Conservation (phyloP, 345 rosid species). For the Brassica rapa region DNA sequence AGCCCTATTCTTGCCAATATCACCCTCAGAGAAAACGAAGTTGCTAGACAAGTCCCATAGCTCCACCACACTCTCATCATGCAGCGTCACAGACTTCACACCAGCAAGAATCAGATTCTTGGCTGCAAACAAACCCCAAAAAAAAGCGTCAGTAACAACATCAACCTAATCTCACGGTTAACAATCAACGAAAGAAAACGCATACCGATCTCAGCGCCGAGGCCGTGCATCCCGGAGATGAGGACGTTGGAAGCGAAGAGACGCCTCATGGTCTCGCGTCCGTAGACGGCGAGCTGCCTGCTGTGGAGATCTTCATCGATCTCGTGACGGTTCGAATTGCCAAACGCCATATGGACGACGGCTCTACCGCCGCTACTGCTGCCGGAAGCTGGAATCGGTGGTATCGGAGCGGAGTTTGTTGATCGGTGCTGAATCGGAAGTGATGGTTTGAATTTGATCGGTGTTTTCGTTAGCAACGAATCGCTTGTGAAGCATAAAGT, state of each 20-base stretch:
- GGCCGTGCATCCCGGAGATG: slow-evolving; percentile 91
- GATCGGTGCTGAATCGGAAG: background rate
- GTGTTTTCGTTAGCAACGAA: background rate
- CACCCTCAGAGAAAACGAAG: slow-evolving; percentile 80
- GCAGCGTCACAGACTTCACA: slow-evolving; percentile 95
- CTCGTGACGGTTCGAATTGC: slow-evolving; percentile 52
- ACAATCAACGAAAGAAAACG: no score
- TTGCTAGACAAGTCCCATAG: slow-evolving; percentile 93
- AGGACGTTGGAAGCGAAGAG: slow-evolving; percentile 91
- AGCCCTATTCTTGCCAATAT: slow-evolving; percentile 90
- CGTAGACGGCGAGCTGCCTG: slow-evolving; percentile 98
- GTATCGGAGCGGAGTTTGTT: background rate
- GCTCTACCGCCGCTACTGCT: background rate
- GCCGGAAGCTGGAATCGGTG: background rate
- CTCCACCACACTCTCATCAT: slow-evolving; percentile 81
- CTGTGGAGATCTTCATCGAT: slow-evolving; percentile 99
- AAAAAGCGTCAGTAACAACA: background rate
- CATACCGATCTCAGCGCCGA: slow-evolving; percentile 95
- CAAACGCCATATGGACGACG: background rate
- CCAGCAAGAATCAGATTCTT: slow-evolving; percentile 98
- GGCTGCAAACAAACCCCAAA: slow-evolving; percentile 46
- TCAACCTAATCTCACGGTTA: background rate
- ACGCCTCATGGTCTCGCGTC: slow-evolving; percentile 96
- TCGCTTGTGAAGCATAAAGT: background rate
- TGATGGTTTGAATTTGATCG: background rate